Percentiles rank a stretch among this genome's conserved stretches.
Evolutionary conservation across 2,329 filamentous ascomycete genomes (phyloP).

Genomic region (Alternaria brassicicola): DNA sequence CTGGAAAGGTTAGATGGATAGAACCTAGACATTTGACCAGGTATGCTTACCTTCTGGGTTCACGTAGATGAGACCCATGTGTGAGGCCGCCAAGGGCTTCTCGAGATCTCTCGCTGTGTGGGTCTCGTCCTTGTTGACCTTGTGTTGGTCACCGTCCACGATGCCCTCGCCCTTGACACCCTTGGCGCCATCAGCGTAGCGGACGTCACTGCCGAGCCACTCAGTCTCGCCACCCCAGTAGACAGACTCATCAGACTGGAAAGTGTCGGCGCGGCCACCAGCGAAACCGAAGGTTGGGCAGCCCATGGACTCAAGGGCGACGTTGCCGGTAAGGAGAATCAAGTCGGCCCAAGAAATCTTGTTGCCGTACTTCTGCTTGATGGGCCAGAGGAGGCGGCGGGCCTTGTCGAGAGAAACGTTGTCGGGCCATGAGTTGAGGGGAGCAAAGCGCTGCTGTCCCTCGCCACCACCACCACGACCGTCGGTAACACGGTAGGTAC

Average conservation of each 20-base stretch:
- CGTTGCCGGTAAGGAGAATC: conserved; percentile 73
- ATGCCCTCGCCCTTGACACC: conserved; percentile 53
- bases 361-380: conserved; percentile 85
- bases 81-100: conserved; percentile 68
- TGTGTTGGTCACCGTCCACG: conserved; percentile 41
- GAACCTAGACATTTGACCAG: not conserved
- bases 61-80: conserved; percentile 82
- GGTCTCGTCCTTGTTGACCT: conserved; percentile 39
- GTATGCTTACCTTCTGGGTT: conserved; percentile 65
- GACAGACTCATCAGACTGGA: conserved; percentile 75
- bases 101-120: conserved; percentile 67
- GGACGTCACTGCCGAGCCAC: conserved; percentile 77
- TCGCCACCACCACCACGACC: conserved; percentile 76
- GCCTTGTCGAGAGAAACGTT: conserved; percentile 81
- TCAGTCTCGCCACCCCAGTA: conserved; percentile 79
- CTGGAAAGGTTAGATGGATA: conserved; percentile 38
- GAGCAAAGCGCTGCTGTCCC: conserved; percentile 80
- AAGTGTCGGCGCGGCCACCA: conserved; percentile 73
- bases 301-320: conserved; percentile 78
- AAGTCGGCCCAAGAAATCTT: conserved; percentile 84
- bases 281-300: conserved; percentile 76
- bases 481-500: conserved; percentile 77
- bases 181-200: conserved; percentile 63
- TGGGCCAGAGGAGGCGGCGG: conserved; percentile 76
- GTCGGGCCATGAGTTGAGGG: conserved; percentile 82